Base-by-base conservation (phyloP, 345 rosid genomes). In the Gossypium sturtianum region DNA sequence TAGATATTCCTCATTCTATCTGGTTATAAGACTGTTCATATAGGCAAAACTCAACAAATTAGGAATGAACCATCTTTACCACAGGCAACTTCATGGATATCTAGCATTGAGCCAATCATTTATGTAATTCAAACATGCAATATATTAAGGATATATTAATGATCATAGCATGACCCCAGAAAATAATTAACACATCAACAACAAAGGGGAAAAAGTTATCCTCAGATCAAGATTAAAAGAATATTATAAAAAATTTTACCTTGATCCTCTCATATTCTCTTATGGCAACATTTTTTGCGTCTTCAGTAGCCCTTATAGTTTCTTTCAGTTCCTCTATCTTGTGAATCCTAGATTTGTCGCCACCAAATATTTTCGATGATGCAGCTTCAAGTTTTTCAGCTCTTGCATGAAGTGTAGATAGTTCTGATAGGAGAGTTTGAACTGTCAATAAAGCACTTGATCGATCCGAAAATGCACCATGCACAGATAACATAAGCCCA, bases 341-440 rank as follows among this genome's bases (percentile, higher is more conserved):
- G 70, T 86, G 90, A 77, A 93, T 86, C 87, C 98, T 87, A 60
- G 97, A 90, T 86, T 84, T 96, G 86, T 96, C 99, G 29, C 98
- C 98, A 25, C 99, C 99, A 90, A 89, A 96, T 77, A 93, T 86
- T 80, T 96, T 96, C 49, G 97, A 89, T 51, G 98, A 90, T 67
- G 94, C 97, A 74, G 89, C 97, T 84, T 96, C 95, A 78, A 93
- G 94, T 79, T 93, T 93, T 74, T 96, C 97, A 52, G 89, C 87
- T 82, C 90, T 93, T 9, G 71, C 80, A 25, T 91, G 85, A 84
- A 93, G 80, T 1, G 94, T 74, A 64, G 99, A 86, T 72, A 90
- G 77, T 48, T 95, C 98, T 52, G 99, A 85, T 53, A 90, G 73
- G 80, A 95, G 94, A 65, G 97, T 90, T 83, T 95, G 99, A 76